Conservation (phyloP, 768 basidiomycete species). For the Suillus placidus region DNA sequence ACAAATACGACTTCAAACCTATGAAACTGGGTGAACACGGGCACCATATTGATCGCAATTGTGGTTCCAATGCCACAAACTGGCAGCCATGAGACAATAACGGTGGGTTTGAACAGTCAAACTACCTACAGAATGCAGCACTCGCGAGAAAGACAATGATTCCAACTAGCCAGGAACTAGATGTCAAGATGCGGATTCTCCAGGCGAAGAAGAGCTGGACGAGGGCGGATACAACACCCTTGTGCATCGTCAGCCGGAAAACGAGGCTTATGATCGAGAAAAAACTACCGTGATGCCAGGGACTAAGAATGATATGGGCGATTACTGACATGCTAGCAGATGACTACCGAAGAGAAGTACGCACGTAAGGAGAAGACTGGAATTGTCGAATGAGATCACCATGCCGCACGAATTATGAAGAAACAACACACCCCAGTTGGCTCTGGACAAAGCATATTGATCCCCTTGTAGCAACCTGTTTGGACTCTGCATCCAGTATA, state of each 20-base stretch:
- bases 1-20: conserved; percentile 35
- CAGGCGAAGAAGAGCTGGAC: conserved; percentile 34
- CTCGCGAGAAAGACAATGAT: conserved; percentile 19
- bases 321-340: conserved; percentile 6
- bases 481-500: neutral
- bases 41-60: conserved; percentile 31
- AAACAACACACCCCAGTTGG: conserved; percentile 26
- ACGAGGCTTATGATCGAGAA: neutral
- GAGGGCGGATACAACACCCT: conserved; percentile 30
- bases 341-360: neutral
- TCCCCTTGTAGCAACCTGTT: conserved; percentile 19
- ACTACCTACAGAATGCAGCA: conserved; percentile 22
- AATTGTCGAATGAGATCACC: neutral
- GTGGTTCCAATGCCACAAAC: conserved; percentile 35
- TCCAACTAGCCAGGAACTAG: conserved; percentile 14
- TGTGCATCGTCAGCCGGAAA: neutral
- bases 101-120: neutral
- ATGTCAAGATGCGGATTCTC: conserved; percentile 26
- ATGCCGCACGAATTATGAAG: neutral
- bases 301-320: conserved; percentile 11
- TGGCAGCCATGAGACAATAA: conserved; percentile 16
- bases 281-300: conserved; percentile 26
- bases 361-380: conserved; percentile 35
- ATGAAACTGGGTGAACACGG: conserved; percentile 31
- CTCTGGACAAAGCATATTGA: conserved; percentile 10